Evolutionary conservation across 768 basidiomycete species (phyloP).

Genomic region (Auriculariales sp.): DNA sequence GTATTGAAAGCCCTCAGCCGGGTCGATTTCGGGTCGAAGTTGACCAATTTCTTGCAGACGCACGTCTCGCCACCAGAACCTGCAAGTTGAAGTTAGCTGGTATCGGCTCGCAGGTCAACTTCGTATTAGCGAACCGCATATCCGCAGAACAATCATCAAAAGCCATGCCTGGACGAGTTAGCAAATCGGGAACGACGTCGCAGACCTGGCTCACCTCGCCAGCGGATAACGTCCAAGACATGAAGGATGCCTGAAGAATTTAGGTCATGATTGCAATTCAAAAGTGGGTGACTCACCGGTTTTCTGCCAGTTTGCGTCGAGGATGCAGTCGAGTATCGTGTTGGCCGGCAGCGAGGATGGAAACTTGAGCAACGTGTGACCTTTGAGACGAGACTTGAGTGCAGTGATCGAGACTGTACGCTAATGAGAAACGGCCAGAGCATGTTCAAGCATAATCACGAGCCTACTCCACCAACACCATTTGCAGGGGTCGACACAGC

Average conservation of each 20-base stretch:
- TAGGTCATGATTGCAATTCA: slow-evolving; percentile 9
- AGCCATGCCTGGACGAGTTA: slow-evolving; percentile 12
- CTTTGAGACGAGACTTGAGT: slow-evolving; percentile 67
- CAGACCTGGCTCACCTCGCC: slow-evolving; percentile 39
- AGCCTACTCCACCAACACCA: slow-evolving; percentile 49
- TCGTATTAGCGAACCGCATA: slow-evolving; percentile 38
- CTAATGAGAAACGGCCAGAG: slow-evolving; percentile 9
- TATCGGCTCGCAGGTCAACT: slow-evolving; percentile 1
- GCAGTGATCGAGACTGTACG: slow-evolving; percentile 55
- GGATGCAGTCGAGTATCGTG: slow-evolving; percentile 71
- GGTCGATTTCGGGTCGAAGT: slow-evolving; percentile 12
- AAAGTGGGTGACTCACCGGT: slow-evolving; percentile 24
- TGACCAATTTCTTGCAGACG: slow-evolving; percentile 49
- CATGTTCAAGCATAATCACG: slow-evolving; percentile 11
- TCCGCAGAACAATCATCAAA: slow-evolving; percentile 68
- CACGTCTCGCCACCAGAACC: slow-evolving; percentile 83
- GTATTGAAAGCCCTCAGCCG: slow-evolving; percentile 46
- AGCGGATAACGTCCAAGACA: slow-evolving; percentile 65
- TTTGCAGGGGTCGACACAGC: slow-evolving; percentile 61
- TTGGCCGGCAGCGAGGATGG: slow-evolving; percentile 62
- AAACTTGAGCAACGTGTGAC: slow-evolving; percentile 64
- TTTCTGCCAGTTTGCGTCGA: slow-evolving; percentile 59
- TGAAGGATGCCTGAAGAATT: slow-evolving; percentile 41
- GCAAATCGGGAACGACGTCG: not conserved
- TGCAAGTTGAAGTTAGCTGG: slow-evolving; percentile 13